These are phyloP conservation scores for barley (Hordeum vulgare) DNA, from an alignment of 176 grass and related monocot species.

Conservation along the genomic window MorexV3_pseudomolecules_assembly NC_058522.1:581745857-581746356, in stretches of 20 bases:
- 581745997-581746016: neutral
- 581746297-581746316: neutral
- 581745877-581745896: neutral
- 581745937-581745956: neutral
- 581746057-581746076: no score
- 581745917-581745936: neutral
- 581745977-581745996: neutral
- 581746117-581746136: neutral
- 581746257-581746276: neutral
- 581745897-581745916: neutral
- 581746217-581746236: neutral
- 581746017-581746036: neutral
- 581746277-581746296: neutral
- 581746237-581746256: neutral
- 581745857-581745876: neutral
- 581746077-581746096: neutral
- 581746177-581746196: neutral
- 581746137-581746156: neutral
- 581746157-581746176: neutral
- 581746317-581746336: neutral
- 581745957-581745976: neutral
- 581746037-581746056: neutral
- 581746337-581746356: neutral
- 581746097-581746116: neutral
- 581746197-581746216: neutral